phyloP scores from a whole-genome alignment of 176 grass and related monocot genomes.

The Raddia distichophylla region DNA sequence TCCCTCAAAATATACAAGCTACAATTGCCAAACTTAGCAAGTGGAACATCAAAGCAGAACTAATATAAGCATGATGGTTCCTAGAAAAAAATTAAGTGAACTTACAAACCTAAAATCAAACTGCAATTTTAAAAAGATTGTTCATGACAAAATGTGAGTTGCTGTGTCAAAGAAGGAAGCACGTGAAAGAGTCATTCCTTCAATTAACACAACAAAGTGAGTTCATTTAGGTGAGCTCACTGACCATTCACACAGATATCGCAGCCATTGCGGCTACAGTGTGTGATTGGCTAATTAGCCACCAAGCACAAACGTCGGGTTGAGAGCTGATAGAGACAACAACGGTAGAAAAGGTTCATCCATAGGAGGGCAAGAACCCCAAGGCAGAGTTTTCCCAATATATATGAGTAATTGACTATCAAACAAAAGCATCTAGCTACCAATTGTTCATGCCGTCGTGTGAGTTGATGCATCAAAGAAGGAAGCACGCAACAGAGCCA shows the following conservation, averaged over 20 bases:
- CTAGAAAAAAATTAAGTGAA: background rate
- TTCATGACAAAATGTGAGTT: slow-evolving; percentile 28
- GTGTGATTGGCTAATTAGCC: slow-evolving; percentile 71
- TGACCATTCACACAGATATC: slow-evolving; percentile 63
- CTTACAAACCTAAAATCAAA: background rate
- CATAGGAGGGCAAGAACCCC: background rate
- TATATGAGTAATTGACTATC: background rate
- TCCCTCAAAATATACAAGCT: background rate
- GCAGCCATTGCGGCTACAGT: slow-evolving; percentile 35
- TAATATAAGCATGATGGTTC: background rate
- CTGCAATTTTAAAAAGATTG: background rate
- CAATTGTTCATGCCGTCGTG: background rate
- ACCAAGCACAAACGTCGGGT: slow-evolving; percentile 19
- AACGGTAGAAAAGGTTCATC: background rate
- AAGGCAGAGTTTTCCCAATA: background rate
- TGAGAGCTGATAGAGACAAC: background rate
- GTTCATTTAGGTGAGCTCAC: slow-evolving; percentile 55
- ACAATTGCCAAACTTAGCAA: no score
- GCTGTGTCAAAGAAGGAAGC: slow-evolving; percentile 32
- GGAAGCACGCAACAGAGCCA: slow-evolving; percentile 3
- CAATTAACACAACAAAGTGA: slow-evolving; percentile 40
- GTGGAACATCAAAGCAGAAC: background rate
- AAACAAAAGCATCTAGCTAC: background rate
- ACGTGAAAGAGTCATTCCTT: slow-evolving; percentile 28
- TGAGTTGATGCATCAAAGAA: slow-evolving; percentile 42